Evolutionary conservation across 495 filamentous ascomycete species (phyloP).

Genomic region (Thozetella sp.): DNA sequence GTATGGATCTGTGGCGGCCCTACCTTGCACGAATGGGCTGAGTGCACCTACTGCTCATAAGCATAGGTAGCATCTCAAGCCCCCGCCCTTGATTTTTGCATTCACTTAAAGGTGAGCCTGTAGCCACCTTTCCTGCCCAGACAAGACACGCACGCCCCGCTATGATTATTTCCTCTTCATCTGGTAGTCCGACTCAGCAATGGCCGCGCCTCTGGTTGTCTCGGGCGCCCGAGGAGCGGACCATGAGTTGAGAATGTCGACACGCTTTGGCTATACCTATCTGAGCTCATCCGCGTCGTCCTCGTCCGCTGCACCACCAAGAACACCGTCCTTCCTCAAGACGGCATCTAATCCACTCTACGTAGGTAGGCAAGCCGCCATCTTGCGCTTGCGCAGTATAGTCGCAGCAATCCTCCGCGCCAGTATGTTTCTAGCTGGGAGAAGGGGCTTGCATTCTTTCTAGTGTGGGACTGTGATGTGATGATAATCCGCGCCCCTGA

Average conservation of each 20-base stretch:
- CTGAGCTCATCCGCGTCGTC: constrained; percentile 18
- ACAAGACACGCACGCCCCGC: background rate
- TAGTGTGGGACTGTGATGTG: no score
- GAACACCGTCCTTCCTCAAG: no score
- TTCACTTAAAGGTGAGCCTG: constrained; percentile 3
- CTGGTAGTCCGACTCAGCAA: constrained; percentile 39
- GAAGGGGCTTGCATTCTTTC: no score
- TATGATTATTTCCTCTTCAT: constrained; percentile 29
- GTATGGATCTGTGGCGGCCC: background rate
- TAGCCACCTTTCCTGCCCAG: background rate
- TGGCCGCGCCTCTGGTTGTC: constrained; percentile 8
- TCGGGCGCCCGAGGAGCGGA: background rate
- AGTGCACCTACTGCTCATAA: no score
- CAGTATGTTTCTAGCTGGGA: no score
- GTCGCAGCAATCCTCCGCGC: no score
- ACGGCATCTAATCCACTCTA: no score
- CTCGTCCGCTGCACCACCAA: background rate
- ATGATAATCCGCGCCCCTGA: no score
- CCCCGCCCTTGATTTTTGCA: no score
- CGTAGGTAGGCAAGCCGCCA: no score
- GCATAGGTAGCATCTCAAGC: no score
- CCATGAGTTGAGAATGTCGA: constrained; percentile 31
- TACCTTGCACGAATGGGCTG: background rate
- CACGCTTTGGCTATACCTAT: constrained; percentile 14
- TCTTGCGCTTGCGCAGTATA: no score